A percentile compares a stretch with the other conserved stretches of the same genome.
These are phyloP conservation scores for Leccinum sublutescens DNA, from an alignment of 768 basidiomycete species.

Conservation along the genomic window DNA sequence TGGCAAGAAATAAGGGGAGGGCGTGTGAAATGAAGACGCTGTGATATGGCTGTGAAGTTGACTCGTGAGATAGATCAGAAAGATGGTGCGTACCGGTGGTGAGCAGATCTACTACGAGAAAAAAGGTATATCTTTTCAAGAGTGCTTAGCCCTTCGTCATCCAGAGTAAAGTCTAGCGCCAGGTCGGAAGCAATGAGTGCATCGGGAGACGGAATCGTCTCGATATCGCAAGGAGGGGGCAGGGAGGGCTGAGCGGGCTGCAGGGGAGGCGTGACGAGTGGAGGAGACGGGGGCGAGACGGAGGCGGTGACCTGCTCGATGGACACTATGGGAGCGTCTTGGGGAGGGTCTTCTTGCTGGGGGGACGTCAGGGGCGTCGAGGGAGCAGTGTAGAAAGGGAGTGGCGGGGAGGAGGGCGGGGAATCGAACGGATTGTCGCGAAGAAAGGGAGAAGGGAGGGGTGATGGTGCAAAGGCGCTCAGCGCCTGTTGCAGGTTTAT, in stretches of 20 bases:
- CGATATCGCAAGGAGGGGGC: conserved; percentile 26
- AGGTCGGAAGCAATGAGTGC: conserved; percentile 29
- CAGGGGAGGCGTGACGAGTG: conserved; percentile 22
- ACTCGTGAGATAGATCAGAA: background rate
- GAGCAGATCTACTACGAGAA: conserved; percentile 68
- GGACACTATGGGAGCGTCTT: conserved; percentile 19
- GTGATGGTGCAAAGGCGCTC: conserved; percentile 28
- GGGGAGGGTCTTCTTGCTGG: conserved; percentile 37
- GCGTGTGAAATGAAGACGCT: conserved; percentile 84
- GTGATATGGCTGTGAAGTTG: conserved; percentile 30
- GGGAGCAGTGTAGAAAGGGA: conserved; percentile 49
- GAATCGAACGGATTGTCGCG: conserved; percentile 38
- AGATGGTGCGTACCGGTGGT: conserved; percentile 44
- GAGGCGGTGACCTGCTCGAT: conserved; percentile 19
- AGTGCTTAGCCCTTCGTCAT: conserved; percentile 78
- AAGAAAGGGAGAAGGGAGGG: conserved; percentile 34
- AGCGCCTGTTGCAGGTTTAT: conserved; percentile 35
- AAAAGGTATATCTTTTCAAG: conserved; percentile 93
- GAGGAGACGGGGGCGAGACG: conserved; percentile 23
- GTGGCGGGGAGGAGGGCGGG: conserved; percentile 38
- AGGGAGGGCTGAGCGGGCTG: conserved; percentile 19
- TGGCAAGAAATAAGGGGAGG: conserved; percentile 71
- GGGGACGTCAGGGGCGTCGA: conserved; percentile 44
- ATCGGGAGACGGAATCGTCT: conserved; percentile 28
- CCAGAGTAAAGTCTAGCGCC: conserved; percentile 45